phyloP scores from a whole-genome alignment of 768 basidiomycete genomes.

The Xerocomus spinulosus region DNA sequence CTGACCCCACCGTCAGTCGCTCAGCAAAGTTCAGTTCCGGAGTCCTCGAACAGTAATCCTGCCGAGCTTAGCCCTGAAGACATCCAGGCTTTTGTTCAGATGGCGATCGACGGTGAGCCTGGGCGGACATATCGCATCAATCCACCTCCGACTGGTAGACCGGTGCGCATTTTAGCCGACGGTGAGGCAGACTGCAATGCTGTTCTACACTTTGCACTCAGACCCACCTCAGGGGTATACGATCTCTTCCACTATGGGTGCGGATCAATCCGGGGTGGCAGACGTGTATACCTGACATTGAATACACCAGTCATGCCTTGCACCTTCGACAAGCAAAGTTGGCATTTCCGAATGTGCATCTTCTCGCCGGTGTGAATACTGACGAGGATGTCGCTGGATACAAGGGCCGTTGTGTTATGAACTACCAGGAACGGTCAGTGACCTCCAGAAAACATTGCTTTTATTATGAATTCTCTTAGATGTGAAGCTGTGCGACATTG shows the following conservation, averaged over 20 bases:
- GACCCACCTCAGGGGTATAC: slow-evolving; percentile 67
- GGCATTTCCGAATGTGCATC: slow-evolving; percentile 83
- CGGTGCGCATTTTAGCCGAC: slow-evolving; percentile 90
- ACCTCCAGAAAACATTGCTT: background rate
- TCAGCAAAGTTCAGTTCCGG: slow-evolving; percentile 34
- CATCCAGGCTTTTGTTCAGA: slow-evolving; percentile 71
- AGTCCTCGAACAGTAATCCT: slow-evolving; percentile 52
- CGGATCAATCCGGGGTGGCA: slow-evolving; percentile 20
- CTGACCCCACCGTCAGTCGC: slow-evolving; percentile 20
- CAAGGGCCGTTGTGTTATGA: slow-evolving; percentile 85
- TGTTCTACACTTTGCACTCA: background rate
- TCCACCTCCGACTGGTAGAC: slow-evolving; percentile 71
- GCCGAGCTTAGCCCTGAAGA: slow-evolving; percentile 68
- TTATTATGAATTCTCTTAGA: slow-evolving; percentile 34
- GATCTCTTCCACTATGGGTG: slow-evolving; percentile 97
- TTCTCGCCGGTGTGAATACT: slow-evolving; percentile 90
- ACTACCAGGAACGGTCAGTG: slow-evolving; percentile 74
- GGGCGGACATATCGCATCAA: slow-evolving; percentile 78
- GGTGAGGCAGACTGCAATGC: slow-evolving; percentile 44
- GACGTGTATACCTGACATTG: slow-evolving; percentile 4
- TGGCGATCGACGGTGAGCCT: slow-evolving; percentile 68
- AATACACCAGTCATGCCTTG: slow-evolving; percentile 71
- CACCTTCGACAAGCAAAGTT: slow-evolving; percentile 96
- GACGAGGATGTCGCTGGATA: slow-evolving; percentile 75
- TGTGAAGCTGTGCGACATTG: slow-evolving; percentile 93